A percentile compares a stretch with the other conserved stretches of the same genome.
phyloP scores from a whole-genome alignment of 2,329 filamentous ascomycete species.

The Davidsoniella neocaledoniae region DNA sequence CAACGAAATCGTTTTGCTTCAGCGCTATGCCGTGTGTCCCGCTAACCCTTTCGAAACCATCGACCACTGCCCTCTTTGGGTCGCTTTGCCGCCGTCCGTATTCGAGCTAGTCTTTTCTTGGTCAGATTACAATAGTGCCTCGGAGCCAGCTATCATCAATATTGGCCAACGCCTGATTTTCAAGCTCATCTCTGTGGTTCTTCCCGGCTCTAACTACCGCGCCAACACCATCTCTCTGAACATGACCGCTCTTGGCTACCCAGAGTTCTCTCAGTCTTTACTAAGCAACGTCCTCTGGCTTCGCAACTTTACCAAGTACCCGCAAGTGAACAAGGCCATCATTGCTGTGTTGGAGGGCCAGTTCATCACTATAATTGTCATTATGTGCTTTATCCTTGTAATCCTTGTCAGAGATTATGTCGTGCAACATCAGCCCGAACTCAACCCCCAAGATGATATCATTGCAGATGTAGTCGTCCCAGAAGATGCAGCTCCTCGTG shows the following conservation, averaged over 20 bases:
- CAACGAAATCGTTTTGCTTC: slow-evolving; percentile 5
- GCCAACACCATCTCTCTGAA: slow-evolving; percentile 3
- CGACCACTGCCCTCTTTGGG: slow-evolving; percentile 6
- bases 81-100: slow-evolving; percentile 6
- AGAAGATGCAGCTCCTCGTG: neutral
- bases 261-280: slow-evolving; percentile 24
- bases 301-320: slow-evolving; percentile 48
- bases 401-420: slow-evolving; percentile 96
- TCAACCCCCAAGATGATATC: slow-evolving; percentile 47
- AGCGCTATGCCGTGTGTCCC: slow-evolving; percentile 17
- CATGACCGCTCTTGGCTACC: slow-evolving; percentile 8
- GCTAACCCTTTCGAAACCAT: slow-evolving; percentile 16
- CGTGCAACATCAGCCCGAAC: slow-evolving; percentile 87
- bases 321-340: slow-evolving; percentile 58
- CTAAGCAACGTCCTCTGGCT: slow-evolving; percentile 41
- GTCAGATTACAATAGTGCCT: neutral
- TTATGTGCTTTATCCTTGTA: slow-evolving; percentile 88
- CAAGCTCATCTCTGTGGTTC: neutral
- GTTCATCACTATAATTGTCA: slow-evolving; percentile 79
- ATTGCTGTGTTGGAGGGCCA: slow-evolving; percentile 82
- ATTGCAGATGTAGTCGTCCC: neutral
- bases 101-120: slow-evolving; percentile 6
- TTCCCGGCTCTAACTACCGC: slow-evolving; percentile 3
- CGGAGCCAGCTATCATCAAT: neutral
- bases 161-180: slow-evolving; percentile 3